Percentiles rank a stretch among this genome's conserved stretches.
phyloP scores from a whole-genome alignment of 257 asterid genomes.

The Solanum sejunctum region DNA sequence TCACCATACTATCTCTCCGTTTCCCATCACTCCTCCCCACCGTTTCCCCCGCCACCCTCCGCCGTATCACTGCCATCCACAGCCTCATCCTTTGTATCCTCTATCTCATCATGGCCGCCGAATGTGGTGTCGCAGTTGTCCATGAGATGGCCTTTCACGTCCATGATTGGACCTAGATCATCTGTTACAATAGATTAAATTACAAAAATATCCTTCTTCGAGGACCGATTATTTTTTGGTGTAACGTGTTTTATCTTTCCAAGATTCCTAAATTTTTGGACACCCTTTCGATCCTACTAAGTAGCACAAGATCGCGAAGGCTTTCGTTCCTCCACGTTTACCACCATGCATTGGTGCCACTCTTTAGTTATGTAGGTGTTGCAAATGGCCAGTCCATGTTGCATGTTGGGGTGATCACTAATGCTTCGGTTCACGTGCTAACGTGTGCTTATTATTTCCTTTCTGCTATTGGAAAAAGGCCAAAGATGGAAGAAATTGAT shows the following conservation, averaged over 20 bases:
- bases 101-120: slow-evolving; percentile 54
- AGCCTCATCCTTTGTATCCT: slow-evolving; percentile 58
- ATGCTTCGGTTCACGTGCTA: slow-evolving; percentile 66
- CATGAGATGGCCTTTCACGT: slow-evolving; percentile 43
- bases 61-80: slow-evolving; percentile 59
- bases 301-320: slow-evolving; percentile 35
- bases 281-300: slow-evolving; percentile 43
- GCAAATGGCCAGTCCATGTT: slow-evolving; percentile 43
- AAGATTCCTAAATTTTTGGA: slow-evolving; percentile 65
- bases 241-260: slow-evolving; percentile 59
- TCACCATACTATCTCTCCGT: slow-evolving; percentile 33
- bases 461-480: slow-evolving; percentile 47
- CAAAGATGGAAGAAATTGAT: slow-evolving; percentile 71
- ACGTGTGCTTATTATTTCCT: slow-evolving; percentile 69
- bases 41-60: slow-evolving; percentile 42
- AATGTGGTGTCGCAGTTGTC: slow-evolving; percentile 44
- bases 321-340: slow-evolving; percentile 85
- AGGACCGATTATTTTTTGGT: slow-evolving; percentile 74
- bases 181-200: slow-evolving; percentile 30
- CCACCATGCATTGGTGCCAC: slow-evolving; percentile 76
- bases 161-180: slow-evolving; percentile 34
- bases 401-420: slow-evolving; percentile 69
- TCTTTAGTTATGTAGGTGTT: slow-evolving; percentile 56
- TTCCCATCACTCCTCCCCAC: slow-evolving; percentile 15
- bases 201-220: slow-evolving; percentile 31